These are phyloP conservation scores for Sindora glabra DNA, from an alignment of 306 rosid species.

Conservation along the genomic window DNA sequence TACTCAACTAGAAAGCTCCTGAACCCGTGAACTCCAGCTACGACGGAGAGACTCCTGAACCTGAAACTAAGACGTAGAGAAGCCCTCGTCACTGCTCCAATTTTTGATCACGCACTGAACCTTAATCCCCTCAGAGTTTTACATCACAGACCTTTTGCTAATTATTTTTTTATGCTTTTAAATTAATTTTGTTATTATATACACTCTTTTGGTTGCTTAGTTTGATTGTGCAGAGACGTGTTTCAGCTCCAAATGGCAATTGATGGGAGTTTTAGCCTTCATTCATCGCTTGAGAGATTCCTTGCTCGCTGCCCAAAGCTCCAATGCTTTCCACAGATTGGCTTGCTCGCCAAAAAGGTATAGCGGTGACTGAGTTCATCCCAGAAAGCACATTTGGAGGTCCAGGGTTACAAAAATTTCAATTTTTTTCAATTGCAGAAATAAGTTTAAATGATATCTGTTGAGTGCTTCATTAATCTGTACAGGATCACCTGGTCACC, in stretches of 20 bases:
- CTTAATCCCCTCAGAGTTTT: background rate
- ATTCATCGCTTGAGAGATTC: conserved; percentile 51
- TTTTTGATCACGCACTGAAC: too few species aligned
- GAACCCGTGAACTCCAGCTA: too few species aligned
- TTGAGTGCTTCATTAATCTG: background rate
- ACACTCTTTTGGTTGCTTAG: background rate
- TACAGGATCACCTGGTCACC: conserved; percentile 41
- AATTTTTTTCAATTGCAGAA: background rate
- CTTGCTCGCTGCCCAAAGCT: conserved; percentile 71
- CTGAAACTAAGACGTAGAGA: background rate
- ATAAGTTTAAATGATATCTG: background rate
- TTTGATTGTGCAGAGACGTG: background rate
- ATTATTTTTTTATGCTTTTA: background rate
- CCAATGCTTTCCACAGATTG: conserved; percentile 28
- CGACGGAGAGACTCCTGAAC: too few species aligned
- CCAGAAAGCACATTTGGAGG: too few species aligned
- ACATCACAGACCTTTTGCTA: background rate
- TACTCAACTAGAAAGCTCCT: background rate
- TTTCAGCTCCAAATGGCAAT: conserved; percentile 44
- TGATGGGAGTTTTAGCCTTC: conserved; percentile 59
- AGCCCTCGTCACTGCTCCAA: too few species aligned
- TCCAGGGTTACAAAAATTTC: background rate
- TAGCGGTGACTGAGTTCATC: background rate
- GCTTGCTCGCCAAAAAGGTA: conserved; percentile 36
- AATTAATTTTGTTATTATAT: background rate